Evolutionary conservation across 805 yeast genomes (phyloP).

Genomic region (Metschnikowia similis): DNA sequence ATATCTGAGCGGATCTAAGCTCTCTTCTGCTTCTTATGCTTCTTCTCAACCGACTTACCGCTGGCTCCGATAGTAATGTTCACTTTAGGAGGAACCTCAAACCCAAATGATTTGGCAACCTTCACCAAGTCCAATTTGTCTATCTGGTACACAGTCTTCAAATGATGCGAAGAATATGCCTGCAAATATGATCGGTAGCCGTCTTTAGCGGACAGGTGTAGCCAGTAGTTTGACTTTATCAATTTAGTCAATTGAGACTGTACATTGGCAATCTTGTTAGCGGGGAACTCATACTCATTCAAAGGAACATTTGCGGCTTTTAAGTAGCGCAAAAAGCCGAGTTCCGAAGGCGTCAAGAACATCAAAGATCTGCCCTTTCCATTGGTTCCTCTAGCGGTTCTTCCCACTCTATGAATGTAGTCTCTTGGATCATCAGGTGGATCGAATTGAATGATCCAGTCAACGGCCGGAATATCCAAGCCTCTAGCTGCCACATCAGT

Average conservation of each 20-base stretch:
- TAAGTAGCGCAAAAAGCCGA: slow-evolving; percentile 90
- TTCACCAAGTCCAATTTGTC: slow-evolving; percentile 91
- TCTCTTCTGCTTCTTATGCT: slow-evolving; percentile 43
- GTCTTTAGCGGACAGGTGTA: slow-evolving; percentile 93
- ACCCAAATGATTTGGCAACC: slow-evolving; percentile 94
- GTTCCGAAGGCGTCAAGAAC: slow-evolving; percentile 91
- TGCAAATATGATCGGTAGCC: slow-evolving; percentile 96
- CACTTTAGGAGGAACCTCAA: slow-evolving; percentile 93
- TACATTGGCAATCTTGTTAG: slow-evolving; percentile 90
- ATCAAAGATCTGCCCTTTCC: slow-evolving; percentile 92
- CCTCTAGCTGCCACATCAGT: slow-evolving; percentile 99
- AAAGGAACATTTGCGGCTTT: slow-evolving; percentile 97
- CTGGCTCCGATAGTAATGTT: slow-evolving; percentile 94
- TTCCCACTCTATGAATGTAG: slow-evolving; percentile 97
- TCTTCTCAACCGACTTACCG: slow-evolving; percentile 56
- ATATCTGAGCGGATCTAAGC: slow-evolving; percentile 11
- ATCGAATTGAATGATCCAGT: slow-evolving; percentile 98
- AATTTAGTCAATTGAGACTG: slow-evolving; percentile 90
- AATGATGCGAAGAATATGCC: slow-evolving; percentile 94
- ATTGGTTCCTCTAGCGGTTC: slow-evolving; percentile 90
- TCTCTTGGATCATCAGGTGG: slow-evolving; percentile 99
- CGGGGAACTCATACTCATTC: slow-evolving; percentile 95
- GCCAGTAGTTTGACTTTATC: slow-evolving; percentile 86
- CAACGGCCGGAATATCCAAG: slow-evolving; percentile 95
- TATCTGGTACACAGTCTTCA: slow-evolving; percentile 93